Evolutionary conservation across 805 yeast species (phyloP).

Genomic region (Yueomyces sp.): DNA sequence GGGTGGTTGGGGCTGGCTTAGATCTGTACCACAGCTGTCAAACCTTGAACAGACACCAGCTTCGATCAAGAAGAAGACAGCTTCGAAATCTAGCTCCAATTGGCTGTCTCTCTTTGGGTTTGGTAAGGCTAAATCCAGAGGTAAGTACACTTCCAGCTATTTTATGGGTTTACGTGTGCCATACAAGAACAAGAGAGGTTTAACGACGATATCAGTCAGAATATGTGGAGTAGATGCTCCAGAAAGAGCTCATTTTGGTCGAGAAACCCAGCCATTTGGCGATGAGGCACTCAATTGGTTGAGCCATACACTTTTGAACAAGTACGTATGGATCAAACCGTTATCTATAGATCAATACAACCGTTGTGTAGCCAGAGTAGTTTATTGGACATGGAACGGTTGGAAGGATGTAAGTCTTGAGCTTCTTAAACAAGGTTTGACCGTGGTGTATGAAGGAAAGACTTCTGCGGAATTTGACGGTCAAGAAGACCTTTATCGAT

Average conservation of each 20-base stretch:
- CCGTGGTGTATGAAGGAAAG: constrained; percentile 77
- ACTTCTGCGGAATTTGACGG: constrained; percentile 79
- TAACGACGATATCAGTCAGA: constrained; percentile 60
- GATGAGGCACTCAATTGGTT: constrained; percentile 81
- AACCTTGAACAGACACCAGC: neutral
- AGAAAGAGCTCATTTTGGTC: constrained; percentile 87
- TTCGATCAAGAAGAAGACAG: neutral
- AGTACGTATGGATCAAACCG: constrained; percentile 62
- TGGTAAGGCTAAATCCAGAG: neutral
- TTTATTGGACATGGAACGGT: constrained; percentile 38
- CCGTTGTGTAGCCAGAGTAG: constrained; percentile 70
- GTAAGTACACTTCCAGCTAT: constrained; percentile 7
- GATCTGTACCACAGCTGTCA: constrained; percentile 43
- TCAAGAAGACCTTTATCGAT: constrained; percentile 43
- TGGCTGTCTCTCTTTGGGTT: neutral
- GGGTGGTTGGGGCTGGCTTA: constrained; percentile 90
- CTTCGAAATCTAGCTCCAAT: neutral
- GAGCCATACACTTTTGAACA: constrained; percentile 47
- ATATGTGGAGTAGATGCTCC: constrained; percentile 96
- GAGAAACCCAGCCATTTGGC: constrained; percentile 78
- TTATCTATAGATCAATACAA: constrained; percentile 78
- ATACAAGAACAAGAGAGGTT: constrained; percentile 18
- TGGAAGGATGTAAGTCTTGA: constrained; percentile 72
- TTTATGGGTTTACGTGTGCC: constrained; percentile 16
- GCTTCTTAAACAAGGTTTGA: constrained; percentile 75